phyloP scores from a whole-genome alignment of 495 filamentous ascomycete species.

The Filosporella fistucella region DNA sequence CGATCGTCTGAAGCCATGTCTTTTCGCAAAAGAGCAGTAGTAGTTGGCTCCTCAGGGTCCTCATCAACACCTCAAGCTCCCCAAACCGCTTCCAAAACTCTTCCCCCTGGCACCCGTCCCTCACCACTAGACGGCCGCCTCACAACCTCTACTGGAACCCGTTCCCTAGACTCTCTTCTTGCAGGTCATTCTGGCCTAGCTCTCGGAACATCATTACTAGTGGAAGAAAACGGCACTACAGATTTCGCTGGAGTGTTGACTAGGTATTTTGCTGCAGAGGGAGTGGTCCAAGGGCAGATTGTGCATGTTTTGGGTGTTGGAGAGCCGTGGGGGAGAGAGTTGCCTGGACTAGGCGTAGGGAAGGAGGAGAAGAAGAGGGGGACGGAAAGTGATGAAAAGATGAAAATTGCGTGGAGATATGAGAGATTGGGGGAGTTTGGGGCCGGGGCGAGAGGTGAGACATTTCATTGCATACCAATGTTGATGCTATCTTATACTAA shows the following conservation, averaged over 20 bases:
- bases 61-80: constrained; percentile 11
- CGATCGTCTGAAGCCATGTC: too few species aligned
- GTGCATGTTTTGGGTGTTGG: constrained; percentile 79
- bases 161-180: constrained; percentile 77
- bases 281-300: constrained; percentile 84
- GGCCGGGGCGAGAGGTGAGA: constrained; percentile 21
- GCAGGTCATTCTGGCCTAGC: constrained; percentile 87
- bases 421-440: constrained; percentile 66
- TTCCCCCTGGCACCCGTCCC: constrained; percentile 68
- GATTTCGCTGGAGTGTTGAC: constrained; percentile 86
- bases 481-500: too few species aligned
- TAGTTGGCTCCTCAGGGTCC: constrained; percentile 44
- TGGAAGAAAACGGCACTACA: constrained; percentile 93
- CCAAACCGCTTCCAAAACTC: constrained; percentile 27
- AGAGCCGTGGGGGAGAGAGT: constrained; percentile 73
- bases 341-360: constrained; percentile 59
- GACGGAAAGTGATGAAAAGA: constrained; percentile 55
- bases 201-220: constrained; percentile 71
- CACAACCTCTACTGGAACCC: constrained; percentile 86
- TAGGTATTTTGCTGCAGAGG: constrained; percentile 89
- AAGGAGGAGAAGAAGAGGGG: constrained; percentile 31
- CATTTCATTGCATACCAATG: too few species aligned
- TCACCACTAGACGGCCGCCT: constrained; percentile 85
- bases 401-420: constrained; percentile 99
- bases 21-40: constrained; percentile 84